Conservation (phyloP, 2,329 filamentous ascomycete species). For the Ophiostoma piceae region DNA sequence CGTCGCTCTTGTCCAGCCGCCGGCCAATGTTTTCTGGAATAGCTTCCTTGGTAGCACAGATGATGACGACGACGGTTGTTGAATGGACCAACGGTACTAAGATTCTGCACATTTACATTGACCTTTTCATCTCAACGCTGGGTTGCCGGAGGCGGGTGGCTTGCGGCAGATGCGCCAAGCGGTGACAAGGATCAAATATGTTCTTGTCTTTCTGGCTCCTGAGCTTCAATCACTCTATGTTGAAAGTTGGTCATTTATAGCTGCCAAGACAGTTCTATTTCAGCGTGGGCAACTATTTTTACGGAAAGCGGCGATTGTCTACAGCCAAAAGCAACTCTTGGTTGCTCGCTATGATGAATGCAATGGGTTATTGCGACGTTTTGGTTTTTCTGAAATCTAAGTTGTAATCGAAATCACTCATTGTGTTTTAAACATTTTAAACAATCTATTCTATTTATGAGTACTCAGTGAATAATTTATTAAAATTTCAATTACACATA, state of each 20-base stretch:
- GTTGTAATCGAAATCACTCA: too few species aligned
- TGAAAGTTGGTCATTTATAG: background rate
- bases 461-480: too few species aligned
- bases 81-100: background rate
- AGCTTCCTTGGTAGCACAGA: background rate
- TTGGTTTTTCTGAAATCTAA: too few species aligned
- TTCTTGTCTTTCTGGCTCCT: background rate
- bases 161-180: background rate
- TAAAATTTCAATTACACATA: too few species aligned
- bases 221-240: background rate
- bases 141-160: background rate
- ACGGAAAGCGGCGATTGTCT: background rate
- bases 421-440: too few species aligned
- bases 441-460: too few species aligned
- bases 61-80: background rate
- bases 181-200: background rate
- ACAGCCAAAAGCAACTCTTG: too few species aligned
- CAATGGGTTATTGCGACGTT: too few species aligned
- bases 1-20: slow-evolving; percentile 17
- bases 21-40: background rate
- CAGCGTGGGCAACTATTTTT: background rate
- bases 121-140: too few species aligned
- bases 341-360: too few species aligned
- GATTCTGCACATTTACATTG: background rate
- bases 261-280: background rate